Percentiles rank a stretch among this genome's conserved stretches.
phyloP scores from a whole-genome alignment of 805 yeast genomes.

The Kodamaea fukazawae region DNA sequence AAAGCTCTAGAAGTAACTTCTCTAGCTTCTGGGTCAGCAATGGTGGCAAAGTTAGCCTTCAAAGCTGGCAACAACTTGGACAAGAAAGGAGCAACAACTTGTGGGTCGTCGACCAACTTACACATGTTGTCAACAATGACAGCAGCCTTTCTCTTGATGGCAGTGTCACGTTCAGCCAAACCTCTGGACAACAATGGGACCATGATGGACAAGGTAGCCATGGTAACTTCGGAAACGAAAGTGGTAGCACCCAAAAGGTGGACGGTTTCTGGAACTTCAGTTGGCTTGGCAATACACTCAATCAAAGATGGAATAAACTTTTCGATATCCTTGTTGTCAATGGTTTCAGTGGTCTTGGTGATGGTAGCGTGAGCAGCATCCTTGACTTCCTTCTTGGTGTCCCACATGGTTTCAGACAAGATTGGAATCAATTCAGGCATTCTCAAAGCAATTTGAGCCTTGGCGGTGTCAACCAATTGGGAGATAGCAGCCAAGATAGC shows the following conservation, averaged over 20 bases:
- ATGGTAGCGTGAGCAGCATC: slow-evolving; percentile 93
- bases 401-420: slow-evolving; percentile 99
- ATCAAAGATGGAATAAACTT: slow-evolving; percentile 98
- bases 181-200: slow-evolving; percentile 98
- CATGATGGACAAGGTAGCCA: slow-evolving; percentile 99
- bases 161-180: slow-evolving; percentile 99
- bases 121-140: slow-evolving; percentile 99
- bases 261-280: slow-evolving; percentile 97
- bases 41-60: slow-evolving; percentile 88
- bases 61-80: slow-evolving; percentile 92
- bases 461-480: slow-evolving; percentile 88
- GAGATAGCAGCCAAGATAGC: slow-evolving; percentile 83
- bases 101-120: slow-evolving; percentile 99
- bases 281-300: slow-evolving; percentile 94
- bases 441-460: slow-evolving; percentile 94
- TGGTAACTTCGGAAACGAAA: slow-evolving; percentile 98
- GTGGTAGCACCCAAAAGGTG: slow-evolving; percentile 99
- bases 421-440: slow-evolving; percentile 99
- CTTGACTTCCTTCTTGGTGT: slow-evolving; percentile 98
- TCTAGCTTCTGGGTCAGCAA: slow-evolving; percentile 99
- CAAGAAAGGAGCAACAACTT: slow-evolving; percentile 99
- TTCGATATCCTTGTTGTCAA: slow-evolving; percentile 99
- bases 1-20: slow-evolving; percentile 96
- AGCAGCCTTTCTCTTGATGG: slow-evolving; percentile 99
- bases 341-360: slow-evolving; percentile 94